Evolutionary conservation across 108 stramenopile species (phyloP).

Genomic region (Pseudonitzschia pungens): DNA sequence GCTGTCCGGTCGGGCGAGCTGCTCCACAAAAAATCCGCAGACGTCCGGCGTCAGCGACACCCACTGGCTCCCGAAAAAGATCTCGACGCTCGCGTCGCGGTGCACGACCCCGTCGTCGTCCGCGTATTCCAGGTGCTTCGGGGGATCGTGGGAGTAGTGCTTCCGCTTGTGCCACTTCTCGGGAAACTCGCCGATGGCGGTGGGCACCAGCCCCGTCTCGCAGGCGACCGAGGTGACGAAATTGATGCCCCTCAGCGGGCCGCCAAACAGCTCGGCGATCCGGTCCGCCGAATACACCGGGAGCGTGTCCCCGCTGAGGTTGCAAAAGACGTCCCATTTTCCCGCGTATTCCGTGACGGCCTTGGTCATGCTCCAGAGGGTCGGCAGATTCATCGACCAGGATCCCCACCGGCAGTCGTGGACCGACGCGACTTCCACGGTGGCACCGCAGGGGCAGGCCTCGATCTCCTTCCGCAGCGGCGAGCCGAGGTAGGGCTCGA

Average conservation of each 20-base stretch:
- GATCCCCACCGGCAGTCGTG: constrained; percentile 60
- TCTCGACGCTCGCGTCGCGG: constrained; percentile 33
- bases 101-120: constrained; percentile 46
- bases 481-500: constrained; percentile 44
- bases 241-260: constrained; percentile 64
- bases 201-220: constrained; percentile 79
- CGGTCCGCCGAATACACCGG: constrained; percentile 65
- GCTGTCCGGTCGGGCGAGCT: constrained; percentile 58
- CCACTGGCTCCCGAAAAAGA: constrained; percentile 91
- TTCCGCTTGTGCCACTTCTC: constrained; percentile 80
- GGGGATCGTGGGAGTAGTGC: constrained; percentile 63
- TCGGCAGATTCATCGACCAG: constrained; percentile 90
- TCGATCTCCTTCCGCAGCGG: constrained; percentile 56
- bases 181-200: constrained; percentile 69
- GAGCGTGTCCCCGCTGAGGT: constrained; percentile 79
- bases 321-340: constrained; percentile 81
- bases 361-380: constrained; percentile 76
- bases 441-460: constrained; percentile 52
- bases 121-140: constrained; percentile 43
- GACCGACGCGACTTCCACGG: constrained; percentile 40
- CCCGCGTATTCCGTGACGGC: constrained; percentile 35
- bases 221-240: constrained; percentile 82
- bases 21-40: constrained; percentile 56
- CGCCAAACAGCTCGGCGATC: constrained; percentile 58
- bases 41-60: constrained; percentile 73